Percentiles rank a stretch among this genome's conserved stretches.
Evolutionary conservation across 129 eudicot species (phyloP).

Genomic region (Pulicaria dysenterica): DNA sequence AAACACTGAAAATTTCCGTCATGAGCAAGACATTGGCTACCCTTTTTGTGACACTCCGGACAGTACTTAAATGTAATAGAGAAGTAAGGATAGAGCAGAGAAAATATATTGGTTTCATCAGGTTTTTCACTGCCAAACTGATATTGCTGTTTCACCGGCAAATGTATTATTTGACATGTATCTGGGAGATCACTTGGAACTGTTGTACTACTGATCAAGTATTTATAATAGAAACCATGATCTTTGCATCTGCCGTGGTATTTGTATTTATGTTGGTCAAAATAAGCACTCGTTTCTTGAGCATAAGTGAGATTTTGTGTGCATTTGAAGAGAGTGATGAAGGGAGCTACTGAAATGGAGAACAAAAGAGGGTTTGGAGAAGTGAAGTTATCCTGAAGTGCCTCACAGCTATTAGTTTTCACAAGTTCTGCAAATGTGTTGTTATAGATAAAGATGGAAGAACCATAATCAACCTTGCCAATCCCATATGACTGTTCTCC

Average conservation of each 20-base stretch:
- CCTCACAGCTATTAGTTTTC: constrained; percentile 8
- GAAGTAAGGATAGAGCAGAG: not conserved
- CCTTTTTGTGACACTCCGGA: not conserved
- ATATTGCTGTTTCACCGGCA: not conserved
- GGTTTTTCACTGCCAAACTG: too few relatives aligned
- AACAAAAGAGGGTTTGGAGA: constrained; percentile 29
- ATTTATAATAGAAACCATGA: constrained; percentile 19
- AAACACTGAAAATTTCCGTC: constrained; percentile 21
- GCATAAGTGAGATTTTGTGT: not conserved
- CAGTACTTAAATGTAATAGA: constrained; percentile 21
- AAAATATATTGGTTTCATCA: constrained; percentile 20
- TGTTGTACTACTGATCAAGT: not conserved
- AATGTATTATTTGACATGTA: constrained; percentile 12
- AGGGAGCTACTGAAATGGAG: constrained; percentile 4
- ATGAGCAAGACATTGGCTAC: constrained; percentile 13
- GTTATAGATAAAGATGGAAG: not conserved
- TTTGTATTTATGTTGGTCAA: not conserved
- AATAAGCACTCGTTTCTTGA: not conserved
- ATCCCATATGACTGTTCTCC: not conserved
- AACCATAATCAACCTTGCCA: not conserved
- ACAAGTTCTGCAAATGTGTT: constrained; percentile 6
- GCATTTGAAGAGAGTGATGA: constrained; percentile 41
- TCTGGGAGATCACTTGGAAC: constrained; percentile 22
- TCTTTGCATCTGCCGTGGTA: constrained; percentile 9
- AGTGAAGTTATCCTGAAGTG: constrained; percentile 5